Evolutionary conservation across 192 early-diverging fungal species (phyloP).

Genomic region (Coemansia sp.): DNA sequence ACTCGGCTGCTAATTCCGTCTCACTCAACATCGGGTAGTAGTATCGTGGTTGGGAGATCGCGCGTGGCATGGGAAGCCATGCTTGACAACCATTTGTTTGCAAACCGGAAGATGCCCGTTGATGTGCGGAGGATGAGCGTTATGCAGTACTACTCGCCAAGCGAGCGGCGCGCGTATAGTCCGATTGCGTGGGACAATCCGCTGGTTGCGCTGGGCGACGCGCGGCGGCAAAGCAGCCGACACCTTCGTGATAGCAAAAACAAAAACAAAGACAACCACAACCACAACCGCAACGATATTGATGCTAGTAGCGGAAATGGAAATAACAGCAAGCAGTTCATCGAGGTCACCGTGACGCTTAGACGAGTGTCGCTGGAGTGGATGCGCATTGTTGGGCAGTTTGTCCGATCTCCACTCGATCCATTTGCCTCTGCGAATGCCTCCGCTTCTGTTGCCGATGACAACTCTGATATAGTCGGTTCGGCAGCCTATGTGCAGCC

Average conservation of each 20-base stretch:
- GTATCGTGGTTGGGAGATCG: not conserved
- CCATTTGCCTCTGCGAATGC: not conserved
- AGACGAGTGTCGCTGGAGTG: constrained; percentile 14
- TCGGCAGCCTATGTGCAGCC: too few relatives aligned
- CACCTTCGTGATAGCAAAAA: too few relatives aligned
- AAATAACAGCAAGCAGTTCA: too few relatives aligned
- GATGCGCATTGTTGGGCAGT: constrained; percentile 5
- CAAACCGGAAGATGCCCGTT: not conserved
- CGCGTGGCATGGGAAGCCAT: constrained; percentile 15
- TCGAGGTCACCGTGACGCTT: not conserved
- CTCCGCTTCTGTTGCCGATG: too few relatives aligned
- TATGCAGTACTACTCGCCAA: constrained; percentile 8
- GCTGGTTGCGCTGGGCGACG: not conserved
- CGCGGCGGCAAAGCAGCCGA: too few relatives aligned
- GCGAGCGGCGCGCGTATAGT: constrained; percentile 14
- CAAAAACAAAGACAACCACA: not conserved
- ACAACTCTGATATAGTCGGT: too few relatives aligned
- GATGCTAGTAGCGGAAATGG: not conserved
- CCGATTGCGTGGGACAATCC: constrained; percentile 14
- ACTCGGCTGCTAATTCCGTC: not conserved
- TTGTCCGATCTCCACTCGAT: not conserved
- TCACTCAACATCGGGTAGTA: too few relatives aligned
- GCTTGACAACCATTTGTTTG: constrained; percentile 15
- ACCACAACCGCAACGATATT: not conserved
- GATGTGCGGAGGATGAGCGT: constrained; percentile 10